A percentile compares a stretch with the other conserved stretches of the same genome.
Evolutionary conservation across 208 protist species (phyloP).

Genomic region (Crithidia sp.): DNA sequence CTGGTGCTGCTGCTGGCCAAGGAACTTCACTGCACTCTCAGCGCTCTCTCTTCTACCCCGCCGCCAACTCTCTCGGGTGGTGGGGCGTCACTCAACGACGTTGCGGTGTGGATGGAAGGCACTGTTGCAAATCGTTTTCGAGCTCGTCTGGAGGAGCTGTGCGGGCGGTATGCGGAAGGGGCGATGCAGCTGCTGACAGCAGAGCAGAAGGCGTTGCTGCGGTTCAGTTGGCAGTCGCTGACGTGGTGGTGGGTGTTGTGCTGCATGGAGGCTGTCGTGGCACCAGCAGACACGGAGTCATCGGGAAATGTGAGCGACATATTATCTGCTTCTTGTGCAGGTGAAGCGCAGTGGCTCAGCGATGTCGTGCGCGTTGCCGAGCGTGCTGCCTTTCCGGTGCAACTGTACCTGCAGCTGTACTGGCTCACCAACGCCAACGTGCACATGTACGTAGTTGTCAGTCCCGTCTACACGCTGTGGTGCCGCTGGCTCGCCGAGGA

Average conservation of each 20-base stretch:
- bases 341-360: neutral
- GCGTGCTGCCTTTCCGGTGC: conserved; percentile 36
- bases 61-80: too few relatives aligned
- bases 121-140: conserved; percentile 9
- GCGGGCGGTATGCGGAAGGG: conserved; percentile 45
- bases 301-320: too few relatives aligned
- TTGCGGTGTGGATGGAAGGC: neutral
- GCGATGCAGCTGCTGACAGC: conserved; percentile 32
- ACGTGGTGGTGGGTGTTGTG: conserved; percentile 47
- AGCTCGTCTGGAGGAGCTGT: conserved; percentile 25
- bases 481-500: conserved; percentile 20
- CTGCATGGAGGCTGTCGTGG: conserved; percentile 11
- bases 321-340: too few relatives aligned
- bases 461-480: conserved; percentile 48
- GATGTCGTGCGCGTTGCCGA: conserved; percentile 1
- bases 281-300: neutral
- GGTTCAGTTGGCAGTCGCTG: conserved; percentile 49
- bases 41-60: neutral
- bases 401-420: conserved; percentile 51
- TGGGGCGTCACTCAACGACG: too few relatives aligned
- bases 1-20: conserved; percentile 45
- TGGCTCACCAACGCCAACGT: conserved; percentile 57
- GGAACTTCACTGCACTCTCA: conserved; percentile 16
- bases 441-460: conserved; percentile 57
- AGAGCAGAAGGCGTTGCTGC: conserved; percentile 52